Percentiles rank a stretch among this genome's conserved stretches.
These are phyloP conservation scores for Tulasnella sp. DNA, from an alignment of 768 basidiomycete genomes.

Conservation along the genomic window DNA sequence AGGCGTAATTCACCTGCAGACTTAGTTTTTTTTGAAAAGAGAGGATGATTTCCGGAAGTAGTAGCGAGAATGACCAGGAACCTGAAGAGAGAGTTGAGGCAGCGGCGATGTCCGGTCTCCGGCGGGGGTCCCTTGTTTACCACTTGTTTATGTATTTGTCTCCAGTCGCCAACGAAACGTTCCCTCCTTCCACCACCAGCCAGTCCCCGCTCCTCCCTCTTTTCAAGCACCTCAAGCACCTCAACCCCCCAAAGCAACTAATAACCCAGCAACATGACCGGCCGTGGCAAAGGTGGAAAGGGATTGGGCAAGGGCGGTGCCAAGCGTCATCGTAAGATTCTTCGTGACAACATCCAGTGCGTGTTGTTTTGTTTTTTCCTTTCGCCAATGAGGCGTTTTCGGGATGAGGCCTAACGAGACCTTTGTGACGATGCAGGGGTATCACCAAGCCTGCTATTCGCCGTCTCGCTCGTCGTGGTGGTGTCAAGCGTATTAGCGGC, in stretches of 20 bases:
- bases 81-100: too few relatives aligned
- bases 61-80: too few relatives aligned
- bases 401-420: not conserved
- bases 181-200: not conserved
- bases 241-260: conserved; percentile 29
- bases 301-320: conserved; percentile 79
- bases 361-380: not conserved
- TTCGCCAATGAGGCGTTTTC: not conserved
- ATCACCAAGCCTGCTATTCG: conserved; percentile 69
- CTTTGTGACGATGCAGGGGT: conserved; percentile 43
- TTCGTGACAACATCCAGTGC: conserved; percentile 38
- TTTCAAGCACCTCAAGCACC: not conserved
- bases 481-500: conserved; percentile 94
- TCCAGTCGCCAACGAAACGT: conserved; percentile 3
- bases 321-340: conserved; percentile 47
- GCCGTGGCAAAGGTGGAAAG: conserved; percentile 96
- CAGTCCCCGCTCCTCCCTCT: not conserved
- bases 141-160: not conserved
- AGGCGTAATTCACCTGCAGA: too few relatives aligned
- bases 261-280: conserved; percentile 64
- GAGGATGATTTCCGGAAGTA: too few relatives aligned
- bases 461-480: conserved; percentile 57
- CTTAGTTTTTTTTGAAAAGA: too few relatives aligned
- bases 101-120: not conserved
- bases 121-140: not conserved